Evolutionary conservation across 371 early-diverging fungal species (phyloP), one percentile per base, ranked within the genome.

Genomic region (Mucor sp.): DNA sequence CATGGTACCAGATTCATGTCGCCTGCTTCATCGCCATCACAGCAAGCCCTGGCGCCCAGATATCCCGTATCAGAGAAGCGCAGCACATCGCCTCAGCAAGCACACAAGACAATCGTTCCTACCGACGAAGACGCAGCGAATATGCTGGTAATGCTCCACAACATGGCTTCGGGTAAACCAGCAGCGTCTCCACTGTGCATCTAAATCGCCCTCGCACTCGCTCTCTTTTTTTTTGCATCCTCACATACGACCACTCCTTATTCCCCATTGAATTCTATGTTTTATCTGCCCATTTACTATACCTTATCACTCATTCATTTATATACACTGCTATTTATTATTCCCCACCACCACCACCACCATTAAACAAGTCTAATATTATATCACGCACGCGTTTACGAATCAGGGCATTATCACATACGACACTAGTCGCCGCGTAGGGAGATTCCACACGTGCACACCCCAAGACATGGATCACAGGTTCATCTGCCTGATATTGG

Each of bases 391-490:
- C 82, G 61, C 89, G 80, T 55, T 83, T 74, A 14, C 78, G 78
- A 50, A 88, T 76, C 27, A 88, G 76, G 15, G 56, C 67, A 67
- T 83, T 85, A 37, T 79, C 78, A 67, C 87, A 79, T 27, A 72
- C 65, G 25, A 88, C 79, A 60, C 84, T 79, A 11, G 80, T 77
- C 12, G 82, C 70, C 23, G 80, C 70, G 66, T 86, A 88, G 15
- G 89, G 89, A 27, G 87, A 81, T 60, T 74, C 76, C 30, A 88
- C 78, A 79, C 79, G 82, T 66, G 85, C 87, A 59, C 80, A 75
- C 53, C 79, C 79, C 78, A 85, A 72, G 63, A 88, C 84, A 58
- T 84, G 81, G 39, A 88, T 77, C 60, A 77, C 72, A 62, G 78
- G 66, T 66, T 85, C 83, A 35, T 83, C 67, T 23, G 57, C 60